Evolutionary conservation across 2,329 filamentous ascomycete species (phyloP), one percentile per base, ranked within the genome.

Genomic region (Claviceps fusiformis): DNA sequence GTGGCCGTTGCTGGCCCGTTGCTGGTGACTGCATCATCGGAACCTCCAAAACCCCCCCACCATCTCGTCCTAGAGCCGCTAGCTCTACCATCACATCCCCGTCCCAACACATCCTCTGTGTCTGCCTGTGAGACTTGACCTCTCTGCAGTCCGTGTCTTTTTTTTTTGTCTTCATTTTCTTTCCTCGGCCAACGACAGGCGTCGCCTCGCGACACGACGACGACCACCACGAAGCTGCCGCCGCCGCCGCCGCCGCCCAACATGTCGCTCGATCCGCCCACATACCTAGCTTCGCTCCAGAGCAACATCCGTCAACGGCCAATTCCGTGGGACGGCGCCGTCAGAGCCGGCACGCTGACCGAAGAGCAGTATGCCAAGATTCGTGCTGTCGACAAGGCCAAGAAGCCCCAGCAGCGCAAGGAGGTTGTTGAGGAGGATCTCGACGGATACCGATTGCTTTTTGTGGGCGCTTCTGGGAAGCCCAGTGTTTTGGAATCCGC

Each of bases 301-400:
- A 95, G 89, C 81, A 97, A 97, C 78, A 95, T 97, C 70, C 89
- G 93, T 68, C 87, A 89, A 67, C 83, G 93, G 62, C 91, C 91
- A 61, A 95, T 98, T 73, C 91, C 92, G 56, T 98, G 93, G 93
- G 92, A 97, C 72, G 92, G 92, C 65, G 91, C 92, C 65, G 89
- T 95, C 62, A 83, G 93, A 70, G 89, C 89, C 63, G 89, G 91
- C 70, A 93, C 89, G 66, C 87, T 98, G 72, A 95, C 88, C 56
- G 92, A 97, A 63, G 85, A 87, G 62, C 92, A 98, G 72, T 82
- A 96, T 63, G 88, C 87, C 75, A 92, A 91, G 79, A 95, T 98
- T 74, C 91, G 91, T 71, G 89, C 91, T 58, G 89, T 97, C 63
- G 93, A 97, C 71, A 97, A 96, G 74, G 88, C 93, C 62, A 87